These are phyloP conservation scores for Pichia sp. DNA, from an alignment of 1,139 yeast genomes.

Conservation along the genomic window DNA sequence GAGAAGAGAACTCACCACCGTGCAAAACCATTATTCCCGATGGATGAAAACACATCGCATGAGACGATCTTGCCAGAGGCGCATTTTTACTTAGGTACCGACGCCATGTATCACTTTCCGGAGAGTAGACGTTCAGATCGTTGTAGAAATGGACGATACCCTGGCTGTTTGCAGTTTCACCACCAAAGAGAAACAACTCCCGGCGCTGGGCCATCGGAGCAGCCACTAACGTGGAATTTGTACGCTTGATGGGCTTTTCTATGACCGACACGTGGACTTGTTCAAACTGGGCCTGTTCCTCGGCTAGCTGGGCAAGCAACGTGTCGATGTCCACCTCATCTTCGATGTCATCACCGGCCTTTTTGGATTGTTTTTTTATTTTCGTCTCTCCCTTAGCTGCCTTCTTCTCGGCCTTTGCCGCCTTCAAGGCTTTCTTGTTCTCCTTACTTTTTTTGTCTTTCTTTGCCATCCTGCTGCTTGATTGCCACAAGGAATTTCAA, in stretches of 20 bases:
- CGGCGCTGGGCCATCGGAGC: constrained; percentile 71
- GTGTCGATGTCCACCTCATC: constrained; percentile 89
- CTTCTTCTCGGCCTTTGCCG: constrained; percentile 77
- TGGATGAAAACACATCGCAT: constrained; percentile 91
- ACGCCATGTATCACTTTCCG: constrained; percentile 82
- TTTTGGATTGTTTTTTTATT: constrained; percentile 69
- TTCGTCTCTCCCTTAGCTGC: constrained; percentile 68
- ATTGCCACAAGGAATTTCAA: too few relatives aligned
- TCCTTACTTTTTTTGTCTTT: constrained; percentile 82
- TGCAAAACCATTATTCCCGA: constrained; percentile 79
- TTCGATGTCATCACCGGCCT: constrained; percentile 64
- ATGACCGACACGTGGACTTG: constrained; percentile 60
- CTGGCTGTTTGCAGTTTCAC: constrained; percentile 59
- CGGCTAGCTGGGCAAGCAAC: constrained; percentile 70
- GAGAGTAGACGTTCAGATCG: constrained; percentile 68
- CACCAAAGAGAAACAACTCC: constrained; percentile 84
- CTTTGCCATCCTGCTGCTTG: constrained; percentile 60
- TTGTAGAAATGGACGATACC: constrained; percentile 67
- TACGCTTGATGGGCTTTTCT: constrained; percentile 59
- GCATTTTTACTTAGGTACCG: constrained; percentile 73
- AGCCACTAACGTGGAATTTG: constrained; percentile 71
- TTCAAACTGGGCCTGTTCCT: constrained; percentile 73
- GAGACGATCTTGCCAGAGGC: constrained; percentile 91
- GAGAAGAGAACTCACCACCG: constrained; percentile 97
- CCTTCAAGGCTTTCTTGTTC: constrained; percentile 84